phyloP scores from a whole-genome alignment of 2,329 filamentous ascomycete species.

The Phaeosphaeriaceae sp. region DNA sequence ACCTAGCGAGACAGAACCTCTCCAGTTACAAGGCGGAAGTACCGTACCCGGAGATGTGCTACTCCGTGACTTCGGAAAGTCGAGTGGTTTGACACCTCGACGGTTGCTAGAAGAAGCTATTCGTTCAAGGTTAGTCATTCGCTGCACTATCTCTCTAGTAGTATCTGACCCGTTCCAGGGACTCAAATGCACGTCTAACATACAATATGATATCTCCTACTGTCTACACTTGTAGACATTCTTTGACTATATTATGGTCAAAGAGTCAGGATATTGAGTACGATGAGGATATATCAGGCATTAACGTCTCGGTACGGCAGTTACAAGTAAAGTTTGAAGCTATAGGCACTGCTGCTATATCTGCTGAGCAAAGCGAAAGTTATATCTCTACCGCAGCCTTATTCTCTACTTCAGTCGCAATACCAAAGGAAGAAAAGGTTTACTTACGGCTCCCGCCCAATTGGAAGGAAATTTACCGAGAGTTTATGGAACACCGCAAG shows the following conservation, averaged over 20 bases:
- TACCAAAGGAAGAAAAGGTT: constrained; percentile 83
- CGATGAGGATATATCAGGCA: constrained; percentile 48
- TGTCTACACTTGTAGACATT: constrained; percentile 76
- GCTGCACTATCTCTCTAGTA: background rate
- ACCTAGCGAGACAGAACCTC: constrained; percentile 52
- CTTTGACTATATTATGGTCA: constrained; percentile 77
- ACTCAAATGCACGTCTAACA: constrained; percentile 69
- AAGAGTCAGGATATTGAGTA: constrained; percentile 68
- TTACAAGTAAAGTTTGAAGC: constrained; percentile 71
- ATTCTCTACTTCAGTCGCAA: constrained; percentile 80
- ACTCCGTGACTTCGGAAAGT: constrained; percentile 84
- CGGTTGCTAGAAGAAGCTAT: constrained; percentile 87
- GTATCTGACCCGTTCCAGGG: constrained; percentile 55
- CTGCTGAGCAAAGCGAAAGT: constrained; percentile 81
- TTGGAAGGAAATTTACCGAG: constrained; percentile 86
- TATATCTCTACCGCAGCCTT: constrained; percentile 83
- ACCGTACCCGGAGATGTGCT: constrained; percentile 60
- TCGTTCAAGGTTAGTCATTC: constrained; percentile 67
- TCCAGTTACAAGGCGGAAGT: constrained; percentile 17
- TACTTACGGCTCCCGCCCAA: constrained; percentile 76
- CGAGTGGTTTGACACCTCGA: constrained; percentile 76
- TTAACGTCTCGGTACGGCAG: constrained; percentile 55
- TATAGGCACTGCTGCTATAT: constrained; percentile 74
- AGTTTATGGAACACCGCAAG: constrained; percentile 75
- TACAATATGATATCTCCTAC: constrained; percentile 75